Base-by-base conservation (phyloP, 495 filamentous ascomycete genomes). In the Terfezia boudieri region DNA sequence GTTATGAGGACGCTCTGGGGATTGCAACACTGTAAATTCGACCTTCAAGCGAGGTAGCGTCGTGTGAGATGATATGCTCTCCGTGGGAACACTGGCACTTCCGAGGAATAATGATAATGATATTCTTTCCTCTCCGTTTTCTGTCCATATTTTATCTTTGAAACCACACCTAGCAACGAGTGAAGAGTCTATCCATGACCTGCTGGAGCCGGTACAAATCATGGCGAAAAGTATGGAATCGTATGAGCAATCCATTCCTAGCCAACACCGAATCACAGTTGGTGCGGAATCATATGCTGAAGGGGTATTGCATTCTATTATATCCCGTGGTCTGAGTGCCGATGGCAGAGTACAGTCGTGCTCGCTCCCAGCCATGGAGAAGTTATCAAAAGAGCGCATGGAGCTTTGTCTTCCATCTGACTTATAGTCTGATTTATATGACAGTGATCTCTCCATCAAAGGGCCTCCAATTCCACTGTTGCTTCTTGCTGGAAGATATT, bases 351-450 rank as follows among this genome's bases (percentile, higher is more conserved):
- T 51, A 32, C 50, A 46, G 17, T 56, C 58, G 9, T 57, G 35
- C 35, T 65, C 62, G 51, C 59, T 59, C 32, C 64, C 63, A 56
- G 59, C 64, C 54, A 64, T 63, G 11, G 58, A 61, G 36, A 53
- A 61, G 37, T 60, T 56, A 20, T 65, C 63, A 49, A 65, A 65
- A 9, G 63, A 65, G 48, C 63, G 59, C 55, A 65, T 62, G n/a
- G 61, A 64, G 16, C 90, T 96, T 67, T 88, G 84, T 53, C 89
- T 73, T n/a, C 92, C 90, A 63, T 96, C 92, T 0, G 90, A 96
- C 61, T 89, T 92, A 69, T 95, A 86, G 64, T 96, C 92, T 2
- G 90, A 96, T 61, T 90, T 93, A 69, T 95, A 87, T 22, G 90
- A 98, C 8, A 82, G 73, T 12, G 86, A 84, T 11, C 90, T 80